Evolutionary conservation across 345 rosid species (phyloP).

Genomic region (Eucalyptus viminalis): DNA sequence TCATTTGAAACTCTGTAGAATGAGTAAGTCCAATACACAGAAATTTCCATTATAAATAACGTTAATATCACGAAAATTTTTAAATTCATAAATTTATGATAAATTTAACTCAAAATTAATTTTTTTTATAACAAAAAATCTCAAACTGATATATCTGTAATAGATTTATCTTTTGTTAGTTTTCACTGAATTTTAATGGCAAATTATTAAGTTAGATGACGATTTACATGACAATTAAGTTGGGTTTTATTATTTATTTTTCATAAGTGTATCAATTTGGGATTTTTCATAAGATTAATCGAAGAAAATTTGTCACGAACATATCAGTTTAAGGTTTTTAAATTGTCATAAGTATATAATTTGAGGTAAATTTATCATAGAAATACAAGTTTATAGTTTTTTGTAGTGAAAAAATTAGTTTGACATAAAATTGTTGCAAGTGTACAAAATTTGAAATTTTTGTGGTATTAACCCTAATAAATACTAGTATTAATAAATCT

Average conservation of each 20-base stretch:
- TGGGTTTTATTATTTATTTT: too few species aligned
- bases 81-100: not conserved
- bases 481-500: too few species aligned
- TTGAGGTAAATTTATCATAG: rapidly evolving
- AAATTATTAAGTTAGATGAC: too few species aligned
- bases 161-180: too few species aligned
- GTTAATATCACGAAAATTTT: rapidly evolving
- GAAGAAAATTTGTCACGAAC: rapidly evolving
- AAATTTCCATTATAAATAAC: not conserved
- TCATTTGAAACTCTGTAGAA: not conserved
- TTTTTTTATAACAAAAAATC: too few species aligned
- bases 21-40: not conserved
- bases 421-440: rapidly evolving
- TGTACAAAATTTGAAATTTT: too few species aligned
- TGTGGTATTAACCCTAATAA: too few species aligned
- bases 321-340: rapidly evolving
- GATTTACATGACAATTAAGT: rapidly evolving
- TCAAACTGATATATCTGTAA: rapidly evolving
- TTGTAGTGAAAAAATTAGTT: too few species aligned
- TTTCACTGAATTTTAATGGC: too few species aligned
- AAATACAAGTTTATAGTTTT: rapidly evolving
- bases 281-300: rapidly evolving
- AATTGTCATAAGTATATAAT: too few species aligned
- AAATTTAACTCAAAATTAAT: not conserved
- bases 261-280: rapidly evolving